Percentiles rank a stretch among this genome's conserved stretches.
Conservation (phyloP, 1,139 yeast genomes). For the Entelexis paramagnoliae region DNA sequence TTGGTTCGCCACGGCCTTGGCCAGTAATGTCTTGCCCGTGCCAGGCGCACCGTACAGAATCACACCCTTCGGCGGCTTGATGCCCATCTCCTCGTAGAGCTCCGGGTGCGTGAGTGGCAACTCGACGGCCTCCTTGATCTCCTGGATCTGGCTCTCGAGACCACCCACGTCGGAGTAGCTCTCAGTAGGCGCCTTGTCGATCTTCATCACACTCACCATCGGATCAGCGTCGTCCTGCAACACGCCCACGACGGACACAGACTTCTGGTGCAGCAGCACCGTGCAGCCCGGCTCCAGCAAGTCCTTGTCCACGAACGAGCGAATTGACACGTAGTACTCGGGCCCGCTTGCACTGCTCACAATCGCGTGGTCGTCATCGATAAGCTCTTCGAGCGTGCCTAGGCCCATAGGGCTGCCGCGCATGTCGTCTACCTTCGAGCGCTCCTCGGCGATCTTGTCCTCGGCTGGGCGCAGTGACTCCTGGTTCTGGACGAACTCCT, state of each 20-base stretch:
- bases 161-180: conserved; percentile 98
- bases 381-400: conserved; percentile 92
- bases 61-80: conserved; percentile 98
- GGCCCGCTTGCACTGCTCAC: conserved; percentile 95
- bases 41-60: conserved; percentile 98
- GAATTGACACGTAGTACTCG: conserved; percentile 88
- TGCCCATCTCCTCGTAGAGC: conserved; percentile 97
- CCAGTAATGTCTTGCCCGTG: conserved; percentile 92
- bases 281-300: conserved; percentile 97
- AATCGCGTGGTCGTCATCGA: conserved; percentile 97
- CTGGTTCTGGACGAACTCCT: conserved; percentile 90
- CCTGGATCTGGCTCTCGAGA: conserved; percentile 89
- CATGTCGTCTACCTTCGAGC: conserved; percentile 87
- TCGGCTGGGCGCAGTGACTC: conserved; percentile 94
- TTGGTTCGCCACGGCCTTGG: conserved; percentile 97
- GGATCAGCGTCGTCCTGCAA: conserved; percentile 96
- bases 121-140: conserved; percentile 95
- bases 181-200: conserved; percentile 95
- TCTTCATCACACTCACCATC: conserved; percentile 93
- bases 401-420: conserved; percentile 96
- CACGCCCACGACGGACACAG: conserved; percentile 90
- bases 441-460: conserved; percentile 91
- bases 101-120: conserved; percentile 96
- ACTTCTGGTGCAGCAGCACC: conserved; percentile 87
- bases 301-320: conserved; percentile 97